These are phyloP conservation scores for Sporothrix humicola DNA, from an alignment of 2,329 filamentous ascomycete genomes.

Conservation along the genomic window DNA sequence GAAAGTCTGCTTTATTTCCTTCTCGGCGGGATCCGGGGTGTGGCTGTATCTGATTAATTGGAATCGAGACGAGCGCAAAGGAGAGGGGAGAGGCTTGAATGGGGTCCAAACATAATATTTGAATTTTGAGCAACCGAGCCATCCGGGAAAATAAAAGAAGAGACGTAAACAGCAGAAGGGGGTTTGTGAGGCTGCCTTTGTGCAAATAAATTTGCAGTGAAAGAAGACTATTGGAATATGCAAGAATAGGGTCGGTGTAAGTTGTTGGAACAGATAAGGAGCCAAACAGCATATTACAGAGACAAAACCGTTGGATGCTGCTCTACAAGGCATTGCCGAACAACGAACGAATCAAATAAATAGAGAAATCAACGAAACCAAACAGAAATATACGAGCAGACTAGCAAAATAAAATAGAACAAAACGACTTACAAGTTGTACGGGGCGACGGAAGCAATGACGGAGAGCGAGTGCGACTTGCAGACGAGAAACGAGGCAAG, in stretches of 20 bases:
- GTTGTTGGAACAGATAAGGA: not conserved
- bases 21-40: conserved; percentile 10
- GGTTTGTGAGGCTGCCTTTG: not conserved
- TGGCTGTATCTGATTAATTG: conserved; percentile 16
- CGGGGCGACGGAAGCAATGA: not conserved
- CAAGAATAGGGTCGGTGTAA: not conserved
- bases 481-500: not conserved
- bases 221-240: not conserved
- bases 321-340: not conserved
- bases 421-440: not conserved
- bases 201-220: not conserved
- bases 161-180: not conserved
- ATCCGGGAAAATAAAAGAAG: not conserved
- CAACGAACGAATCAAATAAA: not conserved
- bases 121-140: conserved; percentile 10
- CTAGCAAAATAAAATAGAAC: not conserved
- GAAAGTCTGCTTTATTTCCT: conserved; percentile 6
- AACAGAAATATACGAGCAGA: not conserved
- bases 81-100: not conserved
- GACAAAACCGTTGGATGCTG: not conserved
- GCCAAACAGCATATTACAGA: not conserved
- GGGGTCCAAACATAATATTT: not conserved
- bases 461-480: not conserved
- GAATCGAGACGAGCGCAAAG: not conserved
- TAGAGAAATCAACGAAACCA: not conserved